Evolutionary conservation across 106 monocot genomes (phyloP).

Genomic region (Acanthochlamys bracteata): DNA sequence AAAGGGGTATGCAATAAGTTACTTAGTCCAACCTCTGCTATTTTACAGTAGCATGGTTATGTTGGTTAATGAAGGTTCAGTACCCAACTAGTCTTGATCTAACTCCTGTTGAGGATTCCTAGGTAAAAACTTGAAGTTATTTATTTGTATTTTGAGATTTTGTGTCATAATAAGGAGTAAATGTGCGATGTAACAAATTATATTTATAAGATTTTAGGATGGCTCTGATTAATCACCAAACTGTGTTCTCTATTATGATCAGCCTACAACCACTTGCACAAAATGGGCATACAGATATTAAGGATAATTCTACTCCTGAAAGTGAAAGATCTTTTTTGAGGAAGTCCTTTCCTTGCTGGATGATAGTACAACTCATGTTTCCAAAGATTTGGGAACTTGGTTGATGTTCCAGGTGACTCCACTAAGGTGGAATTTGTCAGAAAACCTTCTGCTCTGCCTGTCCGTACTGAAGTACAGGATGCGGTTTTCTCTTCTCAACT

Average conservation of each 20-base stretch:
- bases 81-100: slow-evolving; percentile 86
- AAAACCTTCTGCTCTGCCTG: slow-evolving; percentile 74
- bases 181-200: no score
- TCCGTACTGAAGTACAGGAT: slow-evolving; percentile 73
- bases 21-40: neutral
- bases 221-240: neutral
- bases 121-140: slow-evolving; percentile 27
- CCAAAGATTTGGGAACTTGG: slow-evolving; percentile 31
- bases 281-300: slow-evolving; percentile 23
- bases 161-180: no score
- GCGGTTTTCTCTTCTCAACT: slow-evolving; percentile 24
- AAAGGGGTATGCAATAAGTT: slow-evolving; percentile 38
- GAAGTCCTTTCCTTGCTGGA: slow-evolving; percentile 68
- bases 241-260: slow-evolving; percentile 12
- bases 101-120: slow-evolving; percentile 50
- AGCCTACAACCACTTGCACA: slow-evolving; percentile 33
- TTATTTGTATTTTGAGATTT: neutral
- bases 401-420: slow-evolving; percentile 24
- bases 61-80: slow-evolving; percentile 48
- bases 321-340: slow-evolving; percentile 44
- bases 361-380: slow-evolving; percentile 19
- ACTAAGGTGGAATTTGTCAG: slow-evolving; percentile 44
- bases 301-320: slow-evolving; percentile 26
- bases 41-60: neutral
- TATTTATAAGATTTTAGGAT: no score